Evolutionary conservation across 164 flowering plant genomes (phyloP).

Genomic region (Nymphaea colorata): DNA sequence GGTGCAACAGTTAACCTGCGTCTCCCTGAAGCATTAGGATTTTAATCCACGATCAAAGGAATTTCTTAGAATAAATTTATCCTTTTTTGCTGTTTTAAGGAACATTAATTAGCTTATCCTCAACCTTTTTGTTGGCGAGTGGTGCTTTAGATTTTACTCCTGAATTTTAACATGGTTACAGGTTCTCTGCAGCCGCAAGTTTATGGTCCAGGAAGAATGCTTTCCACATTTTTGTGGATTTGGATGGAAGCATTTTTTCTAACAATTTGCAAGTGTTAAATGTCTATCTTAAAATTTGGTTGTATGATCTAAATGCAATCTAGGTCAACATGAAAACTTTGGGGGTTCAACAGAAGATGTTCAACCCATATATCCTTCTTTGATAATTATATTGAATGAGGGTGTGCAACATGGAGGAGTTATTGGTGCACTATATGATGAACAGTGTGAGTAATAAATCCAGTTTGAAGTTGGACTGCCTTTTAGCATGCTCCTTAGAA

Average conservation of each 20-base stretch:
- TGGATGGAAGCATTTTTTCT: not conserved
- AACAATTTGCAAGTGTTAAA: not conserved
- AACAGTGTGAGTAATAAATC: not conserved
- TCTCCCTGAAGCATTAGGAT: slow-evolving; percentile 4
- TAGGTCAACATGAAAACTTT: not conserved
- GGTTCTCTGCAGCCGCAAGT: not conserved
- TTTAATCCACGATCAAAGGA: not conserved
- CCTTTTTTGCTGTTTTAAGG: slow-evolving; percentile 8
- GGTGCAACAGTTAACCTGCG: slow-evolving; percentile 10
- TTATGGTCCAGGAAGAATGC: not conserved
- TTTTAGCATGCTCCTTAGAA: not conserved
- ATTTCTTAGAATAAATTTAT: not conserved
- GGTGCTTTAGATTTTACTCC: slow-evolving; percentile 2
- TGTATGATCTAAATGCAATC: not conserved
- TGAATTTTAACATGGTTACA: slow-evolving; percentile 3
- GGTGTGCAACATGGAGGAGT: not conserved
- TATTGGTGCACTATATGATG: not conserved
- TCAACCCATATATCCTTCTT: too few relatives aligned
- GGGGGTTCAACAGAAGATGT: not conserved
- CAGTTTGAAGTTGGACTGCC: not conserved
- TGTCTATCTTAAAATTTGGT: not conserved
- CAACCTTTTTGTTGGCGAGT: not conserved
- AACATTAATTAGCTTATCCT: not conserved
- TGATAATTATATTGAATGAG: too few relatives aligned
- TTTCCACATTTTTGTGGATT: not conserved